These are phyloP conservation scores for Aureobasidium mangrovei DNA, from an alignment of 2,329 filamentous ascomycete genomes.

Conservation along the genomic window DNA sequence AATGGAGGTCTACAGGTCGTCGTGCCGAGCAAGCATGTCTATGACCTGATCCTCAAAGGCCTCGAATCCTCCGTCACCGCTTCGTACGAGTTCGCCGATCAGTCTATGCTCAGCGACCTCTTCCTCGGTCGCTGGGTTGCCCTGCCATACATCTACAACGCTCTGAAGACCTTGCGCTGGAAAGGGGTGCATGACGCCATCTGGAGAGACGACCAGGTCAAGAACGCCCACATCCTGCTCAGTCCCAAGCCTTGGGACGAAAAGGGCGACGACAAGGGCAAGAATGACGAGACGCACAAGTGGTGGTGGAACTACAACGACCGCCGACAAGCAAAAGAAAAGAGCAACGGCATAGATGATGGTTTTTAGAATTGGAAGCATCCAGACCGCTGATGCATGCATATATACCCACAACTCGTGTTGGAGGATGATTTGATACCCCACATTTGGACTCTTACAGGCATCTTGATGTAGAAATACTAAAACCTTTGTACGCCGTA, in stretches of 20 bases:
- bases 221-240: constrained; percentile 55
- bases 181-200: constrained; percentile 49
- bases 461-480: no score
- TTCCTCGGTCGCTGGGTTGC: constrained; percentile 51
- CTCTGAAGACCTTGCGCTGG: constrained; percentile 50
- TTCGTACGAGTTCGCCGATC: constrained; percentile 52
- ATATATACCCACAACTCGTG: no score
- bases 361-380: constrained; percentile 34
- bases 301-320: constrained; percentile 51
- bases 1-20: constrained; percentile 55
- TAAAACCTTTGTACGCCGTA: no score
- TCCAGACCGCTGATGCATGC: no score
- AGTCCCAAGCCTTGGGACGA: constrained; percentile 58
- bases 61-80: constrained; percentile 37
- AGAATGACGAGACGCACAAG: constrained; percentile 41
- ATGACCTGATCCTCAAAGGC: constrained; percentile 42
- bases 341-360: constrained; percentile 40
- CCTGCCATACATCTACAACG: constrained; percentile 54
- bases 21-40: constrained; percentile 46
- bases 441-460: no score
- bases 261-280: constrained; percentile 30
- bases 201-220: constrained; percentile 52
- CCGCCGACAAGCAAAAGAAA: constrained; percentile 42
- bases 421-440: no score
- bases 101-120: constrained; percentile 49